These are phyloP conservation scores for Medicago arabica DNA, from an alignment of 306 rosid species.

Conservation along the genomic window DNA sequence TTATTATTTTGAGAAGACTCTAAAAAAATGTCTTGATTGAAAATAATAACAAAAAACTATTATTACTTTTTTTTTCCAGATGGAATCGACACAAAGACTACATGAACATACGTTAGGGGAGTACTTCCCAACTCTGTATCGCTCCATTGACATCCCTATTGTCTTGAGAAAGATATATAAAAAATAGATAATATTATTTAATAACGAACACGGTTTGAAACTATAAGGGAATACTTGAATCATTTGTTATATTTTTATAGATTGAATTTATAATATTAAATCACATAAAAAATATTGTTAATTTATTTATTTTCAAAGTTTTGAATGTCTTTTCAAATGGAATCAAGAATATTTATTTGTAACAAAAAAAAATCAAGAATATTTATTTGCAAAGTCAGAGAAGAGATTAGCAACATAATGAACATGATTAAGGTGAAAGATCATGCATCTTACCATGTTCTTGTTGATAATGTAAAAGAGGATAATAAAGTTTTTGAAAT, in stretches of 20 bases:
- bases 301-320: background rate
- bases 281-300: background rate
- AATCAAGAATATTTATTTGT: background rate
- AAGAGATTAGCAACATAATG: conserved; percentile 3
- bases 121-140: too few relatives aligned
- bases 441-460: conserved; percentile 41
- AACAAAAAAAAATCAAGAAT: conserved; percentile 8
- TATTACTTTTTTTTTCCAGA: too few relatives aligned
- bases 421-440: conserved; percentile 29
- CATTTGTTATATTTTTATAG: background rate
- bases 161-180: background rate
- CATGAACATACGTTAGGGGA: too few relatives aligned
- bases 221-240: background rate
- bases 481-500: conserved; percentile 3
- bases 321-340: background rate
- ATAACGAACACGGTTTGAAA: background rate
- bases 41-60: too few relatives aligned
- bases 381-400: background rate
- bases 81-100: too few relatives aligned
- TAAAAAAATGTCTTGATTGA: too few relatives aligned
- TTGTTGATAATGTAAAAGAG: conserved; percentile 34
- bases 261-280: background rate
- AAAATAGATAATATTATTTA: background rate
- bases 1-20: too few relatives aligned
- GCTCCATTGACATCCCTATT: background rate